Evolutionary conservation across 495 filamentous ascomycete genomes (phyloP).

Genomic region (Astrothelium macrocarpum): DNA sequence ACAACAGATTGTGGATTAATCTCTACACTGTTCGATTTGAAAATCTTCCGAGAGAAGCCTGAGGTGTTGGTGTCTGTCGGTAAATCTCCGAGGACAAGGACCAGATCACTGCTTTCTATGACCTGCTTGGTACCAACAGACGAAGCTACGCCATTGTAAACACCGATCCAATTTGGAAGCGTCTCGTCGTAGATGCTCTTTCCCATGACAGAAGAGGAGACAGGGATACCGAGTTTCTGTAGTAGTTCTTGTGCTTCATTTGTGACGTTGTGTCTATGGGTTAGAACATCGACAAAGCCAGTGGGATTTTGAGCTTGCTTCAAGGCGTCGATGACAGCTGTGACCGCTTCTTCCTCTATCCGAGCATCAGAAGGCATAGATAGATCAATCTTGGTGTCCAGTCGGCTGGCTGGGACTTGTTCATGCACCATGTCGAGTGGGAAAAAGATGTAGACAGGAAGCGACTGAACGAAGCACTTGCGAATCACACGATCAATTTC

Average conservation of each 20-base stretch:
- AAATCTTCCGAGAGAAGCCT: constrained; percentile 26
- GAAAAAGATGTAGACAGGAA: constrained; percentile 33
- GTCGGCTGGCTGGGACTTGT: constrained; percentile 21
- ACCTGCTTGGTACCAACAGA: constrained; percentile 18
- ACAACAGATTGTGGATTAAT: constrained; percentile 26
- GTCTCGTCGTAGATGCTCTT: constrained; percentile 32
- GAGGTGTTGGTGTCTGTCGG: constrained; percentile 31
- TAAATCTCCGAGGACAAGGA: constrained; percentile 27
- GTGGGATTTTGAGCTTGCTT: constrained; percentile 26
- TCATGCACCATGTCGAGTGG: constrained; percentile 31
- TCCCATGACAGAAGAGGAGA: constrained; percentile 28
- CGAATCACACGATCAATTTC: constrained; percentile 34
- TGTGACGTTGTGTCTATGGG: constrained; percentile 24
- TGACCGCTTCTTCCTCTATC: constrained; percentile 23
- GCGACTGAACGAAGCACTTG: constrained; percentile 29
- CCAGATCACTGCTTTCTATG: constrained; percentile 23
- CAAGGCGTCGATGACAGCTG: constrained; percentile 23
- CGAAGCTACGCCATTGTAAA: constrained; percentile 27
- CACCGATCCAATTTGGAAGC: constrained; percentile 25
- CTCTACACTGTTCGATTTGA: constrained; percentile 15
- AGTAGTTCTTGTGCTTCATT: constrained; percentile 23
- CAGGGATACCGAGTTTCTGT: constrained; percentile 22
- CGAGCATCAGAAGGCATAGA: constrained; percentile 20
- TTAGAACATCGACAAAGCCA: constrained; percentile 29
- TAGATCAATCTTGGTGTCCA: constrained; percentile 29